Evolutionary conservation across 176 grass and related monocot genomes (phyloP), one percentile per base, ranked within the genome.

Genomic region (Saccharum spontaneum): DNA sequence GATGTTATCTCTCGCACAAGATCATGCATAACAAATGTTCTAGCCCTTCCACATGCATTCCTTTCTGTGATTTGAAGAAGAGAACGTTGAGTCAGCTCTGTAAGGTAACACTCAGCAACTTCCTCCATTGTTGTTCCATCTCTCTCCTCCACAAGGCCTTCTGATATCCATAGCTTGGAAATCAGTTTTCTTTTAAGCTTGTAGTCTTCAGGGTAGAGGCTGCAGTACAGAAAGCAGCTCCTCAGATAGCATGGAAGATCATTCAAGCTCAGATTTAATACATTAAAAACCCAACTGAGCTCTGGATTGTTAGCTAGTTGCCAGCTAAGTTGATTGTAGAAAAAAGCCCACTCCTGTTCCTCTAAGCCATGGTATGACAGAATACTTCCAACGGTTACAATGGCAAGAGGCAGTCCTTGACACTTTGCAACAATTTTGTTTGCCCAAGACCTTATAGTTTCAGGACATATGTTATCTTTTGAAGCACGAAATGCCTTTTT

Each of bases 91-190:
- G 22, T 33, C 0, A 90, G 73, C 69, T 90, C 84, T 0, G 6
- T 86, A 24, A 90, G 54, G 18, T 86, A 86, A 54, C 40, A 49
- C 14, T 79, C 24, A 22, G 83, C 73, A 34, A 79, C 79, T 79
- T 90, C 83, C 43, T 90, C 88, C 73, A 82, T 59, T 46, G 88
- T 78, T 9, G 69, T 76, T 43, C 79, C 71, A 3, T 20, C 43
- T 77, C 83, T 90, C n/a, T 86, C 83, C 16, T 90, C 84, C 10
- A 90, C 78, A 62, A 90, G 48, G 24, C 88, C 88, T 67, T 90
- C 88, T 0, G 84, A 10, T 0, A 78, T 61, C 83, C 83, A 90
- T 30, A 90, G 6, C 54, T 69, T 86, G 66, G 22, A 63, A 48
- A 83, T 40, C 43, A 20, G 18, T 34, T 77, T 82, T 67, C 88